These are phyloP conservation scores for Smittium mucronatum DNA, from an alignment of 371 early-diverging fungal genomes.

Conservation along the genomic window DNA sequence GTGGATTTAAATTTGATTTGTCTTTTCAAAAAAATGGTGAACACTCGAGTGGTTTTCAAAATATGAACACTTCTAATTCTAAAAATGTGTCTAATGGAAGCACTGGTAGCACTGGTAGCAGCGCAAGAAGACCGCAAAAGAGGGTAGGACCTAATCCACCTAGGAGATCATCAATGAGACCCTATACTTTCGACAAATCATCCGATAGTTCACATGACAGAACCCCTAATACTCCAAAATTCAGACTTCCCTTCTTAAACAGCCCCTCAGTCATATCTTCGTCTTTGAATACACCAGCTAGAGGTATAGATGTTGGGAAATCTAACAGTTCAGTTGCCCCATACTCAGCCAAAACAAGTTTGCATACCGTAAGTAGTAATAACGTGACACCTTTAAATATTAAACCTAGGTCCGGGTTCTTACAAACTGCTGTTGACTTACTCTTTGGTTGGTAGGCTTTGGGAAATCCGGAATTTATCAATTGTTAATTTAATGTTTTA, in stretches of 20 bases:
- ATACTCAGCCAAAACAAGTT: neutral
- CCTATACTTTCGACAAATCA: neutral
- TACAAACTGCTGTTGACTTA: neutral
- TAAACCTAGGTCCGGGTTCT: neutral
- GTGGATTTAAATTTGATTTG: neutral
- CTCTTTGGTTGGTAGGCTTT: slow-evolving; percentile 8
- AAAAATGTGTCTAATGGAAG: too few species aligned
- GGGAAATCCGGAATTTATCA: too few species aligned
- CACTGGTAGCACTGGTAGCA: neutral
- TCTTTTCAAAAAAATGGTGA: neutral
- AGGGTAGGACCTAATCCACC: neutral
- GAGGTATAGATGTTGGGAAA: too few species aligned
- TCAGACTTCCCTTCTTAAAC: neutral
- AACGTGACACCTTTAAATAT: neutral
- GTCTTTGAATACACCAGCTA: neutral
- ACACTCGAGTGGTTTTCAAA: neutral
- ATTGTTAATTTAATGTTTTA: too few species aligned
- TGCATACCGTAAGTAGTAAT: neutral
- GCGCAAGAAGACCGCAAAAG: neutral
- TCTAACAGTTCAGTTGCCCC: too few species aligned
- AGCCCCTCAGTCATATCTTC: neutral
- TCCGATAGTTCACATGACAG: neutral
- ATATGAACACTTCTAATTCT: neutral
- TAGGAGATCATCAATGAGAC: neutral
- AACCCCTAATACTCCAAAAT: neutral